phyloP scores from a whole-genome alignment of 768 basidiomycete species.

The Leccinum uliginosum region DNA sequence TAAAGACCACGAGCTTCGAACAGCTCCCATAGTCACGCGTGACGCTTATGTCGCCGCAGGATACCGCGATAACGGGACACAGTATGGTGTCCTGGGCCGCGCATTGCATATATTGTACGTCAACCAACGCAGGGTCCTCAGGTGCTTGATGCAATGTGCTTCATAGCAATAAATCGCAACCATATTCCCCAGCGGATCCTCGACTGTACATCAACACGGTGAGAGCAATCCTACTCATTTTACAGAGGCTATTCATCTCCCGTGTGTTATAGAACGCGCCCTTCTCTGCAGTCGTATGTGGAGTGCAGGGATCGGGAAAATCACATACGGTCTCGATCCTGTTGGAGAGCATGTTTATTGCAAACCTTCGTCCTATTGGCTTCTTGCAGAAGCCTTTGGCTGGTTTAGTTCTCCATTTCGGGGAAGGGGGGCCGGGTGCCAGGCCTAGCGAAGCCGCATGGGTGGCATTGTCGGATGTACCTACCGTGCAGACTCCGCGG shows the following conservation, averaged over 20 bases:
- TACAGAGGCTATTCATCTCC: neutral
- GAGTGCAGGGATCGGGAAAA: slow-evolving; percentile 75
- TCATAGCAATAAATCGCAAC: slow-evolving; percentile 27
- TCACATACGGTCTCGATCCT: slow-evolving; percentile 68
- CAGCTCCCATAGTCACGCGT: slow-evolving; percentile 50
- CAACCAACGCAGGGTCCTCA: neutral
- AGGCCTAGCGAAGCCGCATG: slow-evolving; percentile 67
- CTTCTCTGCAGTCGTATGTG: slow-evolving; percentile 71
- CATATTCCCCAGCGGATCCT: slow-evolving; percentile 38
- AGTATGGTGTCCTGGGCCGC: slow-evolving; percentile 63
- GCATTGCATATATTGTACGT: slow-evolving; percentile 43
- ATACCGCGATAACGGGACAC: slow-evolving; percentile 35
- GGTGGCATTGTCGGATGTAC: slow-evolving; percentile 40
- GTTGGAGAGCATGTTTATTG: slow-evolving; percentile 67
- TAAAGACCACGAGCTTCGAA: slow-evolving; percentile 32
- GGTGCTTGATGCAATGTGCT: neutral
- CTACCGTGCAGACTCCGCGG: slow-evolving; percentile 26
- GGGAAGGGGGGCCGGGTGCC: slow-evolving; percentile 56
- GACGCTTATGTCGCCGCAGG: slow-evolving; percentile 40
- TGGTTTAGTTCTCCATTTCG: slow-evolving; percentile 66
- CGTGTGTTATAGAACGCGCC: slow-evolving; percentile 53
- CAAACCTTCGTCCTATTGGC: slow-evolving; percentile 47
- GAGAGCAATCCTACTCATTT: slow-evolving; percentile 10
- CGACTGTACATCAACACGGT: slow-evolving; percentile 70
- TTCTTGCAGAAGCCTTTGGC: slow-evolving; percentile 48